phyloP scores from a whole-genome alignment of 140 eudicot species.

The Senecio squalidus region DNA sequence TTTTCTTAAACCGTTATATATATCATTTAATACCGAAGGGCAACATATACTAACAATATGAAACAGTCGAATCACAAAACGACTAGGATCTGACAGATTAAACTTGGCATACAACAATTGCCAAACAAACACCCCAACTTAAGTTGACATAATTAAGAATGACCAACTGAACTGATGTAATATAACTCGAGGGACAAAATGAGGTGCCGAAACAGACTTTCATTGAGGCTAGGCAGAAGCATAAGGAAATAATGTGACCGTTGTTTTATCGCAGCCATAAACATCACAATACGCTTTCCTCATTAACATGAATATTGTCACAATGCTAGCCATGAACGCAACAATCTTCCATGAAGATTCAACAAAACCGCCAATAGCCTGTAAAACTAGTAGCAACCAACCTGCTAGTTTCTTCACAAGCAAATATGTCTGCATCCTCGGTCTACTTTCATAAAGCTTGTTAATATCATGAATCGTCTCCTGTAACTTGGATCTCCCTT shows the following conservation, averaged over 20 bases:
- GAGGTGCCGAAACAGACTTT: neutral
- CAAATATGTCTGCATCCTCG: neutral
- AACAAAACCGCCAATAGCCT: neutral
- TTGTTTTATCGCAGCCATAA: constrained; percentile 14
- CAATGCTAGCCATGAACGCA: neutral
- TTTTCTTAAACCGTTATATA: no score
- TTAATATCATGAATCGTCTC: constrained; percentile 10
- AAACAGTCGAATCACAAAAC: no score
- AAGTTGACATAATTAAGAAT: no score
- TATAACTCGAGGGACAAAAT: no score
- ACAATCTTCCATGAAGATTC: constrained; percentile 15
- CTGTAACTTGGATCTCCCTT: neutral
- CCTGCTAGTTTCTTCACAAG: constrained; percentile 7
- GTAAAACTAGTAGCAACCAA: neutral
- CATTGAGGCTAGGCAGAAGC: neutral
- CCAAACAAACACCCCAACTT: no score
- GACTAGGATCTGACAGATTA: no score
- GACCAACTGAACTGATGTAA: no score
- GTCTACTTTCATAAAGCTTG: neutral
- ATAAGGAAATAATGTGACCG: neutral
- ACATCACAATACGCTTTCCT: constrained; percentile 20
- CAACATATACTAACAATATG: no score
- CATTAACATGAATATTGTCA: constrained; percentile 3
- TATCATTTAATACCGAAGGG: no score
- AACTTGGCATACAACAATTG: no score